phyloP scores from a whole-genome alignment of 1,284 basidiomycete species.

The Apiotrichum domesticum region DNA sequence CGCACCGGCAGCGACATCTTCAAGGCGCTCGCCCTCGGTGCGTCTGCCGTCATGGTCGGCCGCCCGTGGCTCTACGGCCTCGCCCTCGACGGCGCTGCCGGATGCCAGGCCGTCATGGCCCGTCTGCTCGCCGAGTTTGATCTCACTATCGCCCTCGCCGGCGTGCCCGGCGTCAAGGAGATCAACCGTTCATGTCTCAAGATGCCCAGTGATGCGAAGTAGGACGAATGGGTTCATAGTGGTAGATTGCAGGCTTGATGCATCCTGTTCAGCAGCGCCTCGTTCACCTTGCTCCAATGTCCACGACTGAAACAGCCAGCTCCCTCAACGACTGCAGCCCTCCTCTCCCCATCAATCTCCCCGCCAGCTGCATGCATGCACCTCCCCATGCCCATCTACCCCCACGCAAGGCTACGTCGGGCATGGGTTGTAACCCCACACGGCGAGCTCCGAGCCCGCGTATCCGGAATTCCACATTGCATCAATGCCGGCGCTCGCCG shows the following conservation, averaged over 20 bases:
- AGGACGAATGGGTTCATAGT: neutral
- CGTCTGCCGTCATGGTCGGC: constrained; percentile 39
- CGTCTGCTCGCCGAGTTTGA: constrained; percentile 61
- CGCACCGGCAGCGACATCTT: constrained; percentile 68
- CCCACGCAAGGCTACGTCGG: no score
- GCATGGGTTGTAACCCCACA: no score
- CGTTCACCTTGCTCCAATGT: no score
- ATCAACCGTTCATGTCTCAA: constrained; percentile 11
- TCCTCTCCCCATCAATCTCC: no score
- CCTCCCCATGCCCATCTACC: no score
- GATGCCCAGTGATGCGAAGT: neutral
- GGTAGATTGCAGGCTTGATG: neutral
- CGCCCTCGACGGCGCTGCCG: constrained; percentile 58
- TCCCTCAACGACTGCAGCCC: no score
- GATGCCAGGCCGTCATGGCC: constrained; percentile 60
- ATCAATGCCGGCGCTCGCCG: no score
- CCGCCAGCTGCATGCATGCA: no score
- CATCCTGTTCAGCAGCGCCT: no score
- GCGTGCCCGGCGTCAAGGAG: constrained; percentile 15
- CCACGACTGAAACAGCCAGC: no score
- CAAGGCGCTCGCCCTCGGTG: constrained; percentile 54
- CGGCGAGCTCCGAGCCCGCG: no score
- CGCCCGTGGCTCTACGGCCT: constrained; percentile 55
- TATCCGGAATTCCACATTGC: no score
- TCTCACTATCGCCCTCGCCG: constrained; percentile 39